A percentile compares a stretch with the other conserved stretches of the same genome.
Evolutionary conservation across 2,329 filamentous ascomycete species (phyloP).

Genomic region (Parasarocladium wereldwijsianum): DNA sequence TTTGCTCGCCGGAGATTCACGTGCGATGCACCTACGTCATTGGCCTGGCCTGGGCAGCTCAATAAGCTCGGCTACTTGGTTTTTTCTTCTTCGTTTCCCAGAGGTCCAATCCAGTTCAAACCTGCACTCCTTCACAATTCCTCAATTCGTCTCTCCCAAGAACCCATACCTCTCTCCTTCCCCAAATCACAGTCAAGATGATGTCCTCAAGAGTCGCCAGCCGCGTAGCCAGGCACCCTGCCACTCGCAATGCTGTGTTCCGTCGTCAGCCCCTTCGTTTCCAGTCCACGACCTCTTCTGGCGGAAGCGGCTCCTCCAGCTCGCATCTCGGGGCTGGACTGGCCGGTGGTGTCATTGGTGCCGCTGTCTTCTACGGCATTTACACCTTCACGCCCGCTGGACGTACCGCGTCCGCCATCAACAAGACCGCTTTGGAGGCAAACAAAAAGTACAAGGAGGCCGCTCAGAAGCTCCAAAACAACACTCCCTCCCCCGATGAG

Average conservation of each 20-base stretch:
- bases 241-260: neutral
- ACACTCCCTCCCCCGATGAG: slow-evolving; percentile 51
- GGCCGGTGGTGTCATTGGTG: slow-evolving; percentile 28
- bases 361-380: slow-evolving; percentile 24
- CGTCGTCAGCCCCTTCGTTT: slow-evolving; percentile 15
- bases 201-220: slow-evolving; percentile 1
- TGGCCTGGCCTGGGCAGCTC: too few species aligned
- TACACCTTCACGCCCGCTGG: slow-evolving; percentile 30
- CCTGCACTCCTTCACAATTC: too few species aligned
- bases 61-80: too few species aligned
- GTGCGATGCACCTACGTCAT: too few species aligned
- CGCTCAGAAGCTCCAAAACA: slow-evolving; percentile 43
- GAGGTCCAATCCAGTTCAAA: too few species aligned
- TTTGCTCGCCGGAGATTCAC: too few species aligned
- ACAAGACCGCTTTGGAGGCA: slow-evolving; percentile 36
- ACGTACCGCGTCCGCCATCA: slow-evolving; percentile 24
- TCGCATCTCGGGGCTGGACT: slow-evolving; percentile 25
- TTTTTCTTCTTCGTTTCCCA: too few species aligned
- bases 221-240: slow-evolving; percentile 2
- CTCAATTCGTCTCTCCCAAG: too few species aligned
- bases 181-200: slow-evolving; percentile 1
- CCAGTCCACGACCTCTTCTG: slow-evolving; percentile 23
- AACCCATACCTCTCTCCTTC: too few species aligned
- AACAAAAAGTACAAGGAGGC: slow-evolving; percentile 46
- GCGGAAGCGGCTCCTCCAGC: slow-evolving; percentile 11